Percentiles rank a stretch among this genome's conserved stretches.
Conservation (phyloP, 108 stramenopile species). For the Nannochloropsis salina region DNA sequence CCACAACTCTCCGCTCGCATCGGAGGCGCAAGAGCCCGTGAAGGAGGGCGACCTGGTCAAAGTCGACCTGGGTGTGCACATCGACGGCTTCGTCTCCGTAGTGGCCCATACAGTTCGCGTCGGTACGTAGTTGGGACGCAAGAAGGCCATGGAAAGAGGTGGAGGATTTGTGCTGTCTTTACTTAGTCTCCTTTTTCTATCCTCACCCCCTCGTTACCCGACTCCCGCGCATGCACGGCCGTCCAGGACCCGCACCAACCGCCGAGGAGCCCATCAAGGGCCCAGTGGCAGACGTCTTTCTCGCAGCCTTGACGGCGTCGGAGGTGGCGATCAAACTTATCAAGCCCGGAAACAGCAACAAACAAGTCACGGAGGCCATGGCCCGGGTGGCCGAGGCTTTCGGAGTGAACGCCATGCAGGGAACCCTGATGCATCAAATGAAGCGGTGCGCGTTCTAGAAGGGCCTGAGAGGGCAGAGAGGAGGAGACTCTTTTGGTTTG, state of each 20-base stretch:
- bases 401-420: slow-evolving; percentile 83
- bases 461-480: background rate
- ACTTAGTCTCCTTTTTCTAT: too few species aligned
- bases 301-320: slow-evolving; percentile 93
- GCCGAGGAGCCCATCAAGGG: slow-evolving; percentile 43
- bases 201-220: background rate
- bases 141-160: background rate
- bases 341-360: slow-evolving; percentile 79
- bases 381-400: slow-evolving; percentile 83
- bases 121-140: background rate
- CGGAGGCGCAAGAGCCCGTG: slow-evolving; percentile 64
- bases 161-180: too few species aligned
- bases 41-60: slow-evolving; percentile 95
- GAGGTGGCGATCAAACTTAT: slow-evolving; percentile 81
- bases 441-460: slow-evolving; percentile 62
- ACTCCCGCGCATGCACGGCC: background rate
- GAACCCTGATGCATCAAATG: slow-evolving; percentile 98
- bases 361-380: slow-evolving; percentile 77
- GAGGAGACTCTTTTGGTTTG: background rate
- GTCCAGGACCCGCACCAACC: slow-evolving; percentile 25
- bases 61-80: slow-evolving; percentile 97
- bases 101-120: slow-evolving; percentile 81
- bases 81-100: slow-evolving; percentile 97
- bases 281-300: slow-evolving; percentile 44
- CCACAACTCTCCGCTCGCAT: slow-evolving; percentile 86